Evolutionary conservation across 2,329 filamentous ascomycete species (phyloP), one percentile per base, ranked within the genome.

Genomic region (Sclerotinia subarctica): DNA sequence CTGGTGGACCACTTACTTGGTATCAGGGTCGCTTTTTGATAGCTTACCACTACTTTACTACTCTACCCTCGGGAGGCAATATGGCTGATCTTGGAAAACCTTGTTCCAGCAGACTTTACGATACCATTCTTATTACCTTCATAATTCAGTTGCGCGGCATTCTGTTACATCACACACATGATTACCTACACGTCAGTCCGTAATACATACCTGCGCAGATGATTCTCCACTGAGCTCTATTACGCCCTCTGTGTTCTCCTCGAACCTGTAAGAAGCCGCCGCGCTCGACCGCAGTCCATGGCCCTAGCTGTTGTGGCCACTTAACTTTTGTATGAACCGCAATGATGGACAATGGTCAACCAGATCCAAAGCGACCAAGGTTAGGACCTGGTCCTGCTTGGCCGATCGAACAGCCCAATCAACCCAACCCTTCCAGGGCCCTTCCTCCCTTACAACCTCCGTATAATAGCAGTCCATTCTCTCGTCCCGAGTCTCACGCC

Each of bases 291-390:
- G 72, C 73, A 77, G 75, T 78, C 74, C 72, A 79, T 79, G 78
- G 78, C 78, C 77, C 77, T 73, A 72, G 70, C 71, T 74, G 73
- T 70, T 69, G 74, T 73, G 73, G 70, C 71, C 73, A 69, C 72
- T 71, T 76, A 72, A 76, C 66, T 78, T 78, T 81, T 82, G 81
- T 78, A 69, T 71, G 69, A 73, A 73, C 70, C 71, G 70, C 66
- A 70, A 77, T 74, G 82, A 88, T 88, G 86, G 86, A 88, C 81
- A 80, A 80, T 81, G 83, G 81, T 79, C 82, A 78, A 79, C 84
- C 84, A 76, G 85, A 87, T 76, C 80, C 78, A 76, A 88, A 88
- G 81, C 85, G 86, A 77, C 83, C 83, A 78, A 85, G 86, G 80
- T 80, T 87, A 73, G 79, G 64, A 53, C 49, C 69, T n/a, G 47